A percentile compares a stretch with the other conserved stretches of the same genome.
Evolutionary conservation across 2,329 filamentous ascomycete genomes (phyloP).

Genomic region (Alternaria novae-zelandiae): DNA sequence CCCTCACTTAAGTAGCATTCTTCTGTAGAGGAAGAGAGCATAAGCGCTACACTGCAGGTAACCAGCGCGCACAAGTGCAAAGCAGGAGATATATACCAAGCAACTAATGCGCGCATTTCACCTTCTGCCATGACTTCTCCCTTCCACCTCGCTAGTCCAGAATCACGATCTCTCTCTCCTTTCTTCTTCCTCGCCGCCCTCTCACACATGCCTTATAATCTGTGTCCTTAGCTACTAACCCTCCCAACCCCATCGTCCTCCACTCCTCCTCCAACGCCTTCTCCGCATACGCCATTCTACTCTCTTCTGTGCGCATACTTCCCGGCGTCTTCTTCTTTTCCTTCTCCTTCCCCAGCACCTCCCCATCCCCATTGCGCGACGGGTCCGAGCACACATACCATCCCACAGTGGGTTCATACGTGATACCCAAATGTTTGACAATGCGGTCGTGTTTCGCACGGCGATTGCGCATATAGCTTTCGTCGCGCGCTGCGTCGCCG

Average conservation of each 20-base stretch:
- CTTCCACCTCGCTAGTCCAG: neutral
- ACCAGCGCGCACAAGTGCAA: neutral
- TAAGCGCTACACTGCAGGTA: neutral
- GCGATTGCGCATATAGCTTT: constrained; percentile 16
- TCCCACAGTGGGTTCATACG: neutral
- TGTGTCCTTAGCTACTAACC: neutral
- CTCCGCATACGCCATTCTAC: constrained; percentile 24
- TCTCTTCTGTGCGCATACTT: constrained; percentile 27
- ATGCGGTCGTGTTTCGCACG: constrained; percentile 27
- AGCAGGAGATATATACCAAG: neutral
- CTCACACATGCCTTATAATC: neutral
- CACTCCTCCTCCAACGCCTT: constrained; percentile 25
- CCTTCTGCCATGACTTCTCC: neutral
- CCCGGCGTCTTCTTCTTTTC: constrained; percentile 3
- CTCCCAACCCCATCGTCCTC: constrained; percentile 7
- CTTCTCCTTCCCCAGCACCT: neutral
- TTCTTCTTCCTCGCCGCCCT: neutral
- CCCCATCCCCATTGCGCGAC: neutral
- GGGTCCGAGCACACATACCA: neutral
- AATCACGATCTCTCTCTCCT: neutral
- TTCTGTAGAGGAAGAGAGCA: neutral
- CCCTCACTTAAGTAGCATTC: neutral
- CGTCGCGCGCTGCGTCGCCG: constrained; percentile 2
- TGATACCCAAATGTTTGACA: constrained; percentile 23
- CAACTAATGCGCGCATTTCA: neutral